Evolutionary conservation across 331 rosid genomes (phyloP).

Genomic region (Rhamnella rubrinervis): DNA sequence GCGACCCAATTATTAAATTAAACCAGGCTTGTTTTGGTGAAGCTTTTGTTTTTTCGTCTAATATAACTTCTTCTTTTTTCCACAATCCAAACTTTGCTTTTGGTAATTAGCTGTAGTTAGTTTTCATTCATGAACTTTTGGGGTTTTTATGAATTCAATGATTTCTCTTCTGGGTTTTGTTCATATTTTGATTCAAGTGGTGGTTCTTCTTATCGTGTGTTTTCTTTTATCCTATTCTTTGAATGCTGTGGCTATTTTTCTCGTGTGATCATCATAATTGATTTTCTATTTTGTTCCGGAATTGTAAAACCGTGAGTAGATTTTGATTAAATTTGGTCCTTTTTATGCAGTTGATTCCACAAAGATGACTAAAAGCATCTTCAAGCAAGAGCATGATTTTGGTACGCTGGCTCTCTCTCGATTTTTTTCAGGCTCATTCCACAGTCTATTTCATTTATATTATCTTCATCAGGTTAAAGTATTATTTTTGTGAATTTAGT

Average conservation of each 20-base stretch:
- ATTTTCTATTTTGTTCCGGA: background rate
- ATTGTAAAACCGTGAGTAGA: no score
- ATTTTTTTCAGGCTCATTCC: background rate
- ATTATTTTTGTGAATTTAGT: background rate
- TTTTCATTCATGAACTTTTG: background rate
- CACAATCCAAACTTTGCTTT: no score
- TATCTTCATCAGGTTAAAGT: background rate
- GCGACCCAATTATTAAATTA: background rate
- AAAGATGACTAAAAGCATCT: constrained; percentile 39
- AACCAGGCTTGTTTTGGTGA: background rate
- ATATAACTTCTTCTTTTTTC: no score
- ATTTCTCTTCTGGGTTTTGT: background rate
- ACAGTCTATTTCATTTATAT: background rate
- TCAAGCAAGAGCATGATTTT: constrained; percentile 53
- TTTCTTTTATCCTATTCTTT: background rate
- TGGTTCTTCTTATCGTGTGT: background rate
- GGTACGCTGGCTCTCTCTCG: constrained; percentile 28
- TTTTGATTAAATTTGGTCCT: background rate
- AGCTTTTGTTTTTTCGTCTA: background rate
- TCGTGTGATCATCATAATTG: background rate
- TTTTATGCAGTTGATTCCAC: constrained; percentile 1
- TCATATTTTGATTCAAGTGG: background rate
- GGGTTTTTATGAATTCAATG: background rate
- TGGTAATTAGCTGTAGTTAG: background rate
- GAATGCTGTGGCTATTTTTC: background rate